These are phyloP conservation scores for Medicago ruthenica DNA, from an alignment of 306 rosid genomes.

Conservation along the genomic window DNA sequence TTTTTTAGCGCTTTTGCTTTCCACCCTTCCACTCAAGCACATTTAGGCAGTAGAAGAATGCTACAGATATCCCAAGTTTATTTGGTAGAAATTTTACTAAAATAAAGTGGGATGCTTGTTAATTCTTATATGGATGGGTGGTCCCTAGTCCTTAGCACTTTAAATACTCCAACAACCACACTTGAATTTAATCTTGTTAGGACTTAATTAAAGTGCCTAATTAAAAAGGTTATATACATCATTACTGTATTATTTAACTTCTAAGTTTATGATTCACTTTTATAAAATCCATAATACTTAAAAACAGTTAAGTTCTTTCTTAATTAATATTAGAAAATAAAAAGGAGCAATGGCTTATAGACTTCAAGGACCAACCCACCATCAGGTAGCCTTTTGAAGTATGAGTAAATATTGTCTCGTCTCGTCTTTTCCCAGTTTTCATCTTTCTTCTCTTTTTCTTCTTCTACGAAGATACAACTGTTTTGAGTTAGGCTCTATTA, in stretches of 20 bases:
- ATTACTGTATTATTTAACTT: background rate
- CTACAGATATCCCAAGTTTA: background rate
- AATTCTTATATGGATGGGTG: constrained; percentile 8
- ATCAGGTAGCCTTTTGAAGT: constrained; percentile 52
- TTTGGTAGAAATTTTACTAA: background rate
- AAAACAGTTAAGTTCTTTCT: constrained; percentile 28
- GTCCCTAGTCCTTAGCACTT: background rate
- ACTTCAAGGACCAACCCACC: constrained; percentile 61
- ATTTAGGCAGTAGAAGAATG: constrained; percentile 11
- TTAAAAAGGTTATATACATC: constrained; percentile 3
- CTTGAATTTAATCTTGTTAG: constrained; percentile 7
- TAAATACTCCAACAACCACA: background rate
- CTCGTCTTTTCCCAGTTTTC: constrained; percentile 54
- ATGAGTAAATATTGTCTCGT: constrained; percentile 44
- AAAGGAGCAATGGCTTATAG: constrained; percentile 44
- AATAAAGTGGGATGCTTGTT: background rate
- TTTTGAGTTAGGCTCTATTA: constrained; percentile 49
- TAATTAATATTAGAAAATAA: constrained; percentile 40
- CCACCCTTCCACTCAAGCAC: background rate
- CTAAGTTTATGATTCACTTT: constrained; percentile 13
- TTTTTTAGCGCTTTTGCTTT: constrained; percentile 1
- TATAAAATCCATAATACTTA: constrained; percentile 15
- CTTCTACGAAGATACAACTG: constrained; percentile 50
- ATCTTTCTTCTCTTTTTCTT: constrained; percentile 54
- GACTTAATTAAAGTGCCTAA: background rate